Evolutionary conservation across 371 early-diverging fungal species (phyloP).

Genomic region (Mortierella sp.): DNA sequence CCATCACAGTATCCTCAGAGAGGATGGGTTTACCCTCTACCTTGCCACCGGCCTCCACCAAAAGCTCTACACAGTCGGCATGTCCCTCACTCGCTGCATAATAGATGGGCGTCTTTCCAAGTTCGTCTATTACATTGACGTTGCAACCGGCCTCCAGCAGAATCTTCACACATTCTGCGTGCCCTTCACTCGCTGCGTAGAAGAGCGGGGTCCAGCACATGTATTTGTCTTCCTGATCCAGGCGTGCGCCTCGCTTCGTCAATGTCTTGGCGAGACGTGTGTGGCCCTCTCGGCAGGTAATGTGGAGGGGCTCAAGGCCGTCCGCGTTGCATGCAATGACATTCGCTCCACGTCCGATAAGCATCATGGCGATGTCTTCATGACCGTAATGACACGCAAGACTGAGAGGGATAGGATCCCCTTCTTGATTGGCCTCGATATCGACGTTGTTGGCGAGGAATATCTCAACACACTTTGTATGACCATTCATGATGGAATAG

Average conservation of each 20-base stretch:
- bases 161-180: constrained; percentile 81
- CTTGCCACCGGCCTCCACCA: constrained; percentile 46
- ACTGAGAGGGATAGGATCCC: constrained; percentile 75
- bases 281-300: constrained; percentile 90
- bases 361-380: constrained; percentile 80
- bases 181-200: constrained; percentile 94
- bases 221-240: constrained; percentile 88
- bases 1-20: constrained; percentile 24
- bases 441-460: constrained; percentile 74
- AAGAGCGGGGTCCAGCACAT: constrained; percentile 96
- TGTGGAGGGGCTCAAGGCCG: constrained; percentile 88
- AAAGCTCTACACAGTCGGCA: constrained; percentile 66
- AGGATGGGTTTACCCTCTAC: constrained; percentile 21
- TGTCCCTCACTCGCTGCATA: constrained; percentile 97
- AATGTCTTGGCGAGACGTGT: constrained; percentile 77
- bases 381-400: constrained; percentile 95
- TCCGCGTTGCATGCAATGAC: constrained; percentile 70
- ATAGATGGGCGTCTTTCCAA: constrained; percentile 84
- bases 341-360: constrained; percentile 80
- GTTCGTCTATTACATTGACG: constrained; percentile 84
- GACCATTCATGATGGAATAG: constrained; percentile 87
- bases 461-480: constrained; percentile 78
- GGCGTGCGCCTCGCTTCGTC: constrained; percentile 76
- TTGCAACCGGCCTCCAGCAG: constrained; percentile 85
- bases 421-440: constrained; percentile 71